A percentile compares a stretch with the other conserved stretches of the same genome.
phyloP scores from a whole-genome alignment of 257 asterid genomes.

The Solanum tarijense region DNA sequence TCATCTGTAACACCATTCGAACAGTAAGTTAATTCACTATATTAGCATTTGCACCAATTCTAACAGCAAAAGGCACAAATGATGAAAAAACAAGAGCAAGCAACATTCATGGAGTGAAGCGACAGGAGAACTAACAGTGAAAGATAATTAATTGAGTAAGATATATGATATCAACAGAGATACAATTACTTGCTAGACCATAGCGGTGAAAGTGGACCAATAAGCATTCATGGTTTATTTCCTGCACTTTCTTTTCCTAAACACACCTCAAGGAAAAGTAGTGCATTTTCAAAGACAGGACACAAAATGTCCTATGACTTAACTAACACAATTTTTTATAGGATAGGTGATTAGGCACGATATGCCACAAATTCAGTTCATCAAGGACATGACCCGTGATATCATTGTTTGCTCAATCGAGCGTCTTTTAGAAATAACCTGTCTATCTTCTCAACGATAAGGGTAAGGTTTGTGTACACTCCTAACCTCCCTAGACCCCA shows the following conservation, averaged over 20 bases:
- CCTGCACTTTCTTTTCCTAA: background rate
- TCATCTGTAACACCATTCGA: constrained; percentile 42
- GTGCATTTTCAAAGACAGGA: background rate
- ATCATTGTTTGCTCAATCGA: no score
- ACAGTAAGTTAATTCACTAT: background rate
- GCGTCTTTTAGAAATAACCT: no score
- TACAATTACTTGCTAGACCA: background rate
- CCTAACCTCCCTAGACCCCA: no score
- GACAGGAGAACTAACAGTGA: background rate
- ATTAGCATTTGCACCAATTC: background rate
- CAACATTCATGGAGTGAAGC: background rate
- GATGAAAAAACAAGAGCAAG: background rate
- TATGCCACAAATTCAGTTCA: no score
- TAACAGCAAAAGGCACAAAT: background rate
- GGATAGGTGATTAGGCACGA: background rate
- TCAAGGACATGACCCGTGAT: no score
- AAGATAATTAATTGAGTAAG: background rate
- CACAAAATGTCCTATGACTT: background rate
- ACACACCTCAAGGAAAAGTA: background rate
- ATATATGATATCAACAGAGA: background rate
- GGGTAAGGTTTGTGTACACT: no score
- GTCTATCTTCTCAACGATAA: no score
- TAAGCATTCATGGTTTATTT: background rate
- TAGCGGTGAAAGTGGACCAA: background rate
- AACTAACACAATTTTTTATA: background rate